These are phyloP conservation scores for Gnomoniopsis smithogilvyi DNA, from an alignment of 2,329 filamentous ascomycete genomes.

Conservation along the genomic window DNA sequence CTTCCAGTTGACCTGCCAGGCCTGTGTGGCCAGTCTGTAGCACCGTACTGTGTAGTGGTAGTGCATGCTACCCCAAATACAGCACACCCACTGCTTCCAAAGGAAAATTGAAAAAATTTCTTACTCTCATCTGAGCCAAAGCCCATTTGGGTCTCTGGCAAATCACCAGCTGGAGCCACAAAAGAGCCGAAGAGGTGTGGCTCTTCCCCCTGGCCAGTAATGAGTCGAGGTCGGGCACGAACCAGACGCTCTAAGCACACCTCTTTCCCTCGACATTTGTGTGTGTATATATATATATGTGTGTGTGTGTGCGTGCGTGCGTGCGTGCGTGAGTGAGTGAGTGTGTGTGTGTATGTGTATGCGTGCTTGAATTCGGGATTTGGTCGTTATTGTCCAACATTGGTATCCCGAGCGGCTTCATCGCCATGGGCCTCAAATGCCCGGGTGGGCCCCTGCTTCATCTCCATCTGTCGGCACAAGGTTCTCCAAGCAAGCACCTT, in stretches of 20 bases:
- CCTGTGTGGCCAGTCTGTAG: background rate
- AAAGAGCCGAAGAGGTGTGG: background rate
- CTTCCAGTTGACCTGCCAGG: background rate
- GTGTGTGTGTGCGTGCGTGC: background rate
- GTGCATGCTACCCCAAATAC: background rate
- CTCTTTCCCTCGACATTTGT: background rate
- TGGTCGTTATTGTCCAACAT: background rate
- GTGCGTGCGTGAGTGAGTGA: background rate
- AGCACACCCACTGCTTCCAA: background rate
- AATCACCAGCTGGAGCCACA: background rate
- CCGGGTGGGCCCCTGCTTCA: background rate
- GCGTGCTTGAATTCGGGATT: too few relatives aligned
- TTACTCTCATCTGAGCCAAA: background rate
- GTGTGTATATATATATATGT: background rate
- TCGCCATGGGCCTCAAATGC: background rate
- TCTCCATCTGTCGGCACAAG: background rate
- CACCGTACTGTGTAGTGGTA: background rate
- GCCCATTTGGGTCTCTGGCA: background rate
- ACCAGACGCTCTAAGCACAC: background rate
- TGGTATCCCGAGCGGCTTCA: background rate
- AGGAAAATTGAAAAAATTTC: background rate
- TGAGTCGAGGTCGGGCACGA: background rate
- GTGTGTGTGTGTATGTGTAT: background rate
- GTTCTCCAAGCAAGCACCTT: slow-evolving; percentile 7
- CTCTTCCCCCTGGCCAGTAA: background rate